Base-by-base conservation (phyloP, 805 yeast species). In the Debaryomyces hansenii region DNA sequence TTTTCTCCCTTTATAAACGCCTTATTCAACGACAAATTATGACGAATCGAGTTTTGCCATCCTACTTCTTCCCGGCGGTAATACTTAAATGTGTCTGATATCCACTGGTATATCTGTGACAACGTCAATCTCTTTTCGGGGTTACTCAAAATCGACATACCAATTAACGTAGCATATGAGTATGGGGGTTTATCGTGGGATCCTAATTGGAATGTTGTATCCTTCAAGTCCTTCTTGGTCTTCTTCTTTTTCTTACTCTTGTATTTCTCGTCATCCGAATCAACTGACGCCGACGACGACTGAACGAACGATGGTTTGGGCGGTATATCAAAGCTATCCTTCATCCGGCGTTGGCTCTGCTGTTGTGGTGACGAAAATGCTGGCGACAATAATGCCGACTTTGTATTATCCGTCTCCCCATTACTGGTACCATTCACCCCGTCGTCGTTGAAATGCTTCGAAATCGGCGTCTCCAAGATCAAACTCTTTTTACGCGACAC, bases 41-140 rank as follows among this genome's bases (percentile, higher is more conserved):
- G 99, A 51, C 99, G 83, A 52, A 92, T 94, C 29, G 97, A 91
- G 68, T 92, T 92, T 67, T 92, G 97, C 99, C 99, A 92, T 21
- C 97, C 97, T 9, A 89, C 86, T 56, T 90, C 96, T 48, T 87
- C 86, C 52, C 80, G 82, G 52, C 84, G 82, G 67, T 94, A 94
- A 63, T 85, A 92, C 51, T 76, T 79, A 65, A 91, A 92, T 32
- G 95, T 86, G 38, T 82, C 83, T 7, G 94, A 82, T 37, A 92
- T 94, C 99, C 99, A 92, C 56, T 74, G 77, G 70, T 92, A 92
- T 36, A 92, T 94, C 59, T 90, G 96, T 6, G 75, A 68, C 37
- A 72, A 59, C 3, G 77, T 71, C 46, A 72, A 63, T 44, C 61
- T 60, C 47, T 67, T 69, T 27, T 72, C 73, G 1, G 84, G 83